Evolutionary conservation across 1,139 yeast genomes (phyloP).

Genomic region (Diutina neorugosa): DNA sequence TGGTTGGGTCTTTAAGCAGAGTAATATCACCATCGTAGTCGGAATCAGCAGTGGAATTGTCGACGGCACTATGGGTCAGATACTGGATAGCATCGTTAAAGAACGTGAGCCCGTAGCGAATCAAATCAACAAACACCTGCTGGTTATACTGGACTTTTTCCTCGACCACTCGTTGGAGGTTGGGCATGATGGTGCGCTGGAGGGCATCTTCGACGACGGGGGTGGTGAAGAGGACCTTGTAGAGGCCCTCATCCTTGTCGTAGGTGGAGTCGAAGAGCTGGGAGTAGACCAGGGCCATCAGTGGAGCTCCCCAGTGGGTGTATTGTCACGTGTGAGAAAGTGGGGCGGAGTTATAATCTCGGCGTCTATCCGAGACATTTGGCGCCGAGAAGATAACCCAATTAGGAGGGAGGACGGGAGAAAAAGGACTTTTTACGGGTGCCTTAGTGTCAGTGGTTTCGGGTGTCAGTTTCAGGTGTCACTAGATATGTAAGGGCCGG

Average conservation of each 20-base stretch:
- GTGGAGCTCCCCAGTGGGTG: background rate
- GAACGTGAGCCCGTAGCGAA: conserved; percentile 13
- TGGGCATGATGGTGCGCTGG: conserved; percentile 14
- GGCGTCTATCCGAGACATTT: background rate
- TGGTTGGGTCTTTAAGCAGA: conserved; percentile 7
- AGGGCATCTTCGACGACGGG: conserved; percentile 18
- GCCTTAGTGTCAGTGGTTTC: no score
- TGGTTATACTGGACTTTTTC: conserved; percentile 5
- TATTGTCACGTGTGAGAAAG: background rate
- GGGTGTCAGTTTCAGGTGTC: no score
- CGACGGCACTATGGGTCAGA: conserved; percentile 5
- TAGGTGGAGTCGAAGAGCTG: conserved; percentile 14
- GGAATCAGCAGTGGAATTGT: conserved; percentile 10
- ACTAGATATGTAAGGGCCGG: no score
- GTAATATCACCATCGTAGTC: conserved; percentile 16
- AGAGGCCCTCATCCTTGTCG: conserved; percentile 14
- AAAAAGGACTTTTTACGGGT: background rate
- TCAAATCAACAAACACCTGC: conserved; percentile 12
- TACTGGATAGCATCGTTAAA: conserved; percentile 12
- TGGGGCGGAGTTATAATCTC: background rate
- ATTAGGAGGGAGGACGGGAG: background rate
- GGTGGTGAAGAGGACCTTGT: conserved; percentile 15
- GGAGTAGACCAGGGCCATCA: conserved; percentile 13
- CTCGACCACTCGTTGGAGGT: conserved; percentile 10
- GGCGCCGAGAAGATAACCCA: background rate